A percentile compares a stretch with the other conserved stretches of the same genome.
phyloP scores from a whole-genome alignment of 495 filamentous ascomycete genomes.

The Talaromyces adpressus region DNA sequence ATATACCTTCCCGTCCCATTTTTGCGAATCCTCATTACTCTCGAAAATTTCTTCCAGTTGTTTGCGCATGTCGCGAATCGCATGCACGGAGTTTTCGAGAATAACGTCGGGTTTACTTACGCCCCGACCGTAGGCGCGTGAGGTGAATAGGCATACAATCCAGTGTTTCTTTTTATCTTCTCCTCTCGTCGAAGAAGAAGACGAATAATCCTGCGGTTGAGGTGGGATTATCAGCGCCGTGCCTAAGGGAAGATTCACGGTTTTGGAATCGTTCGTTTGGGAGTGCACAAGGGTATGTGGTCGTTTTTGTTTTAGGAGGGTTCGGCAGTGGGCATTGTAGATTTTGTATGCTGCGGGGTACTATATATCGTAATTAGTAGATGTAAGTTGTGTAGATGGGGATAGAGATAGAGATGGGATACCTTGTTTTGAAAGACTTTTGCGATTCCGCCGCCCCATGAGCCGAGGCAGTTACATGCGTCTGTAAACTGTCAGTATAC shows the following conservation, averaged over 20 bases:
- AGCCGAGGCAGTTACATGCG: constrained; percentile 38
- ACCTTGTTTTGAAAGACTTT: constrained; percentile 26
- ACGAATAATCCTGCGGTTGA: constrained; percentile 17
- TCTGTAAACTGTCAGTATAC: constrained; percentile 21
- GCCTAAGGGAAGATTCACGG: constrained; percentile 20
- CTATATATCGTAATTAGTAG: constrained; percentile 14
- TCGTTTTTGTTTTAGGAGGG: background rate
- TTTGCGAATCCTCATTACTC: background rate
- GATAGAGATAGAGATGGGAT: background rate
- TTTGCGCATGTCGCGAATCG: constrained; percentile 29
- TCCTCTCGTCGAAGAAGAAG: background rate
- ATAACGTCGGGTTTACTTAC: constrained; percentile 24
- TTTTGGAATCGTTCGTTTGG: constrained; percentile 5
- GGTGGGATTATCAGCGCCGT: constrained; percentile 41
- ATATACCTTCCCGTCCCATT: constrained; percentile 17
- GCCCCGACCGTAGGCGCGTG: constrained; percentile 20
- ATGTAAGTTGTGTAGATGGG: background rate
- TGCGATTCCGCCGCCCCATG: constrained; percentile 40
- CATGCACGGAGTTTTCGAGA: constrained; percentile 28
- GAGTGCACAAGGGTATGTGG: constrained; percentile 5
- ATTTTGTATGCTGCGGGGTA: constrained; percentile 32
- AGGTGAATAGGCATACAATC: constrained; percentile 45
- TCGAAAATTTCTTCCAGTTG: constrained; percentile 17
- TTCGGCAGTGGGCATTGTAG: constrained; percentile 28
- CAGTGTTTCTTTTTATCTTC: constrained; percentile 26